Percentiles rank a stretch among this genome's conserved stretches.
phyloP scores from a whole-genome alignment of 768 basidiomycete genomes.

The Clathrus columnatus region DNA sequence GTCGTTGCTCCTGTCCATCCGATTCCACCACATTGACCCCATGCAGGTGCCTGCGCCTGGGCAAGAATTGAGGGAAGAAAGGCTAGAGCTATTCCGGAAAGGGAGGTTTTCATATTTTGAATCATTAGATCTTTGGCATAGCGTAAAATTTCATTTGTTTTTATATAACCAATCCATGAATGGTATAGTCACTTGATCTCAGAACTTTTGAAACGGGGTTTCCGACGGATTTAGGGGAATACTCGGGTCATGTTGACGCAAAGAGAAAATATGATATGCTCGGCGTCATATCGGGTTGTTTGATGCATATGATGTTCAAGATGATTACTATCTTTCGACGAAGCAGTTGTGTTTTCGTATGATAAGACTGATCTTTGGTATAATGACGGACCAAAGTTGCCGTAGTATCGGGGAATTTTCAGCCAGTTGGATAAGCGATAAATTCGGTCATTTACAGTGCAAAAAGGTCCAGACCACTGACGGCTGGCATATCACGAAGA shows the following conservation, averaged over 20 bases:
- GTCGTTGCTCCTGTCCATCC: constrained; percentile 29
- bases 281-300: background rate
- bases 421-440: background rate
- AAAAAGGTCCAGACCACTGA: background rate
- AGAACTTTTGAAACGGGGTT: too few relatives aligned
- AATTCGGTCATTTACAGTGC: background rate
- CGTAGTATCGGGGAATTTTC: background rate
- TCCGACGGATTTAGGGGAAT: too few relatives aligned
- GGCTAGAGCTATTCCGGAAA: background rate
- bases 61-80: background rate
- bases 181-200: background rate
- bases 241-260: too few relatives aligned
- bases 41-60: constrained; percentile 4
- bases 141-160: background rate
- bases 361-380: too few relatives aligned
- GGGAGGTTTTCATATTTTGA: background rate
- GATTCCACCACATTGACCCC: constrained; percentile 11
- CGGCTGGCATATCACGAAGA: too few relatives aligned
- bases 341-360: too few relatives aligned
- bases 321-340: too few relatives aligned
- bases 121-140: too few relatives aligned
- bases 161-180: background rate
- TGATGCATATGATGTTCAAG: background rate
- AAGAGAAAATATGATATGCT: too few relatives aligned
- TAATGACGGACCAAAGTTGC: background rate